Percentiles rank a stretch among this genome's conserved stretches.
Conservation (phyloP, 257 asterid genomes). For the Dorcoceras hygrometricum region DNA sequence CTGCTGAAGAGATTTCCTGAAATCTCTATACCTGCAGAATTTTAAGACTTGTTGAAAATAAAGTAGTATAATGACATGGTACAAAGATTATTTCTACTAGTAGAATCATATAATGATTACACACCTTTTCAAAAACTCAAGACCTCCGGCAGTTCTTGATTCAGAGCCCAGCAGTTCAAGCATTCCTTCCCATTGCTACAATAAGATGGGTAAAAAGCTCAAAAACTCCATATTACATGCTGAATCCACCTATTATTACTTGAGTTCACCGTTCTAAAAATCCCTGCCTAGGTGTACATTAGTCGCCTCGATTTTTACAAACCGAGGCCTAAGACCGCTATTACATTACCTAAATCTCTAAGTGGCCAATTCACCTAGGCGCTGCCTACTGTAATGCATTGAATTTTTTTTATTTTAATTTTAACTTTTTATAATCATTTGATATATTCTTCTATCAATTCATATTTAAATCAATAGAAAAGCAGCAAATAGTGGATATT, state of each 20-base stretch:
- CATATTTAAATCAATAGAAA: too few relatives aligned
- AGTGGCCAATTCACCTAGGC: too few relatives aligned
- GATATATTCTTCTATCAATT: too few relatives aligned
- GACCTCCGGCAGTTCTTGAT: constrained; percentile 79
- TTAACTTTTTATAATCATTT: too few relatives aligned
- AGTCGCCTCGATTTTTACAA: too few relatives aligned
- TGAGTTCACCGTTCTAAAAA: too few relatives aligned
- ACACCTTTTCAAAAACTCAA: constrained; percentile 83
- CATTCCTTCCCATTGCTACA: constrained; percentile 98
- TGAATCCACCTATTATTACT: constrained; percentile 15
- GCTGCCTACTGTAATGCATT: too few relatives aligned
- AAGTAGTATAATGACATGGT: neutral
- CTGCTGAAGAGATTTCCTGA: constrained; percentile 75
- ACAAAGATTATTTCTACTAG: neutral
- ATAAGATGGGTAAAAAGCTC: constrained; percentile 16
- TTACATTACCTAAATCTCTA: too few relatives aligned
- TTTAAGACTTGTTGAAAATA: constrained; percentile 14
- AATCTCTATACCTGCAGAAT: constrained; percentile 78
- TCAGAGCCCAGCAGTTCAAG: constrained; percentile 78
- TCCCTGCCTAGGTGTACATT: too few relatives aligned
- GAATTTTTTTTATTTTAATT: too few relatives aligned
- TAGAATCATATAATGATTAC: constrained; percentile 20
- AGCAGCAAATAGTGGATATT: too few relatives aligned
- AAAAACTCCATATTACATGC: neutral
- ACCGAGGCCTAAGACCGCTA: too few relatives aligned